A percentile compares a stretch with the other conserved stretches of the same genome.
Evolutionary conservation across 805 yeast species (phyloP).

Genomic region (Dipodascus geniculatus): DNA sequence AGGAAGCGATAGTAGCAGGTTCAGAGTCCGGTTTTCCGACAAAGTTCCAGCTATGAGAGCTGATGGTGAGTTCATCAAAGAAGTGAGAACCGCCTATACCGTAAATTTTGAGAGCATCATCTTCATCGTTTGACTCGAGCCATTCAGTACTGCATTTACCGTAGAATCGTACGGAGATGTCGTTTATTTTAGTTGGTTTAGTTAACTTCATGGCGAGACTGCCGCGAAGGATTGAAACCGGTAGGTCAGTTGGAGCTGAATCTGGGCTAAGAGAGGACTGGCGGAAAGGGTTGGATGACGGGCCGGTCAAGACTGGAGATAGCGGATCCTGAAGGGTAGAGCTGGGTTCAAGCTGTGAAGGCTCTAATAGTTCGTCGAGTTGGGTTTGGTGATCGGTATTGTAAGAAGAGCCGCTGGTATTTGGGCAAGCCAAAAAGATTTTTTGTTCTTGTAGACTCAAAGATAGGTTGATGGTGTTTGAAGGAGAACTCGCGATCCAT

Average conservation of each 20-base stretch:
- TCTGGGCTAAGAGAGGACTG: background rate
- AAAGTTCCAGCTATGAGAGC: slow-evolving; percentile 26
- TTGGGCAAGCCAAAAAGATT: background rate
- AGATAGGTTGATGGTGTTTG: background rate
- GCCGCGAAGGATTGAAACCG: slow-evolving; percentile 57
- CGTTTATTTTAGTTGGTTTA: slow-evolving; percentile 62
- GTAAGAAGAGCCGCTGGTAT: background rate
- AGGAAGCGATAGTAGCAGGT: slow-evolving; percentile 9
- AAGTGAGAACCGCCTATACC: slow-evolving; percentile 21
- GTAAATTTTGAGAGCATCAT: slow-evolving; percentile 17
- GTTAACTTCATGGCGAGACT: slow-evolving; percentile 57
- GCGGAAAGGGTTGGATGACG: too few relatives aligned
- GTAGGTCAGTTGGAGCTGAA: slow-evolving; percentile 5
- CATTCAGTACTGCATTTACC: slow-evolving; percentile 74
- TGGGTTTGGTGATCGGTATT: background rate
- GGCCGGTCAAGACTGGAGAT: too few relatives aligned
- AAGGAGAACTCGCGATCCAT: background rate
- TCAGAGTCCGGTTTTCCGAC: slow-evolving; percentile 15
- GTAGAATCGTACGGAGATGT: slow-evolving; percentile 47
- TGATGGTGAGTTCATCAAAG: slow-evolving; percentile 22
- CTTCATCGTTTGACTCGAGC: slow-evolving; percentile 54
- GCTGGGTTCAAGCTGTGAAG: too few relatives aligned
- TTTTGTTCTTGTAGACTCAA: background rate
- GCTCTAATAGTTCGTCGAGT: background rate
- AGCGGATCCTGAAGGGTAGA: too few relatives aligned